These are phyloP conservation scores for Aspergillus sp. DNA, from an alignment of 2,329 filamentous ascomycete genomes.

Conservation along the genomic window DNA sequence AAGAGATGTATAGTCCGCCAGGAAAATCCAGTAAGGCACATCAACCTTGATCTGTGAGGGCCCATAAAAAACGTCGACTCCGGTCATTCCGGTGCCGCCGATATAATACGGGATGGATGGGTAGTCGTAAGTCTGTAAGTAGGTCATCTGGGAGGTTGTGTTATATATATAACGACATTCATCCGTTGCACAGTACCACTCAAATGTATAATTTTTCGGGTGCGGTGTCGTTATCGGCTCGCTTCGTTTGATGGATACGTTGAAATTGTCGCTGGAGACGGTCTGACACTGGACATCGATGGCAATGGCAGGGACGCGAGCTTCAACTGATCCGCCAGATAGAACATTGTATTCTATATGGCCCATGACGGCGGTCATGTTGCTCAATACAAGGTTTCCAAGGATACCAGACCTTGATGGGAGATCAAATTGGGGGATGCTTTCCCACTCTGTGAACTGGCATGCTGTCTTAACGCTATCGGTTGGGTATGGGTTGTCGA, in stretches of 20 bases:
- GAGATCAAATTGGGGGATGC: background rate
- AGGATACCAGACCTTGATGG: background rate
- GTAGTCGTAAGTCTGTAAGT: background rate
- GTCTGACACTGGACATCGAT: background rate
- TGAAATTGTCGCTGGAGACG: background rate
- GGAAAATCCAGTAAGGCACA: background rate
- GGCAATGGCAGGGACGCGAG: constrained; percentile 1
- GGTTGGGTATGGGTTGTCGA: background rate
- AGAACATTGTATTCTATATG: background rate
- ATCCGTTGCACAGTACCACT: background rate
- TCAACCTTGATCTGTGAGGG: background rate
- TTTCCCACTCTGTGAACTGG: background rate
- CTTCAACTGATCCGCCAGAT: background rate
- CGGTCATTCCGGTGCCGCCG: background rate
- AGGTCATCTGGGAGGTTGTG: background rate
- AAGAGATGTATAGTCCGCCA: background rate
- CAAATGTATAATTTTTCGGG: background rate
- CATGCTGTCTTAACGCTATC: background rate
- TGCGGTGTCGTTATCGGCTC: background rate
- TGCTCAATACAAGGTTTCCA: background rate
- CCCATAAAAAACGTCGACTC: background rate
- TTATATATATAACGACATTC: background rate
- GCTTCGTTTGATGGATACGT: background rate
- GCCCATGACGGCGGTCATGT: background rate
- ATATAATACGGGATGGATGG: background rate